phyloP scores from a whole-genome alignment of 768 basidiomycete species.

The Phlebiopsis gigantea region DNA sequence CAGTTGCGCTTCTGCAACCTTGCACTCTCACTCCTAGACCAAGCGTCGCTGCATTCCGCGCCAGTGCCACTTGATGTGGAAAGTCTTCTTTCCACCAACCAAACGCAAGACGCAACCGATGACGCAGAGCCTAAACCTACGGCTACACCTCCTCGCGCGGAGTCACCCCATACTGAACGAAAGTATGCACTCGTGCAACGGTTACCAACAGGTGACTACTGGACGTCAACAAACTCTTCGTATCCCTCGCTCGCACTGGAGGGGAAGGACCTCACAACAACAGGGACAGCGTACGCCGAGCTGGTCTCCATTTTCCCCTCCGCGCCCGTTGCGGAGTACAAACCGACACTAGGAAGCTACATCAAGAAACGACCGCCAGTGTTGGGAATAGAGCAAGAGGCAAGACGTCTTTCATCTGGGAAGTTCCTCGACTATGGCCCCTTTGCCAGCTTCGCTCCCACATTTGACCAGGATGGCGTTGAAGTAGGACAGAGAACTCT shows the following conservation, averaged over 20 bases:
- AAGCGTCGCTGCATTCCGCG: slow-evolving; percentile 49
- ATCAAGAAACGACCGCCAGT: slow-evolving; percentile 17
- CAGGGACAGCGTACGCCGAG: slow-evolving; percentile 65
- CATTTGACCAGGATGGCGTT: slow-evolving; percentile 73
- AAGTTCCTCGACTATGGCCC: slow-evolving; percentile 76
- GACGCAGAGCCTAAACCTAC: slow-evolving; percentile 18
- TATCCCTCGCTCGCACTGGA: slow-evolving; percentile 30
- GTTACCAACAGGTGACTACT: slow-evolving; percentile 72
- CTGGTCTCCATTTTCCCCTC: slow-evolving; percentile 70
- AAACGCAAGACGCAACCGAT: slow-evolving; percentile 20
- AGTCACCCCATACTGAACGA: slow-evolving; percentile 28
- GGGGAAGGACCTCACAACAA: slow-evolving; percentile 38
- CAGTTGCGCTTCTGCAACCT: slow-evolving; percentile 73
- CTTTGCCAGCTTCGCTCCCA: slow-evolving; percentile 71
- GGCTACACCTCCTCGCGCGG: slow-evolving; percentile 24
- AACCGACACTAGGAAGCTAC: slow-evolving; percentile 53
- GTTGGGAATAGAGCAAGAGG: slow-evolving; percentile 37
- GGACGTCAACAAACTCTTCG: slow-evolving; percentile 63
- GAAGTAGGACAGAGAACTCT: slow-evolving; percentile 60
- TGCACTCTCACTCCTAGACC: slow-evolving; percentile 66
- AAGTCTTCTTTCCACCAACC: slow-evolving; percentile 32
- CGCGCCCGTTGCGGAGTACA: slow-evolving; percentile 34
- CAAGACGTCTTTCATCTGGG: slow-evolving; percentile 57
- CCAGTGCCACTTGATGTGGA: slow-evolving; percentile 42
- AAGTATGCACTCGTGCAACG: slow-evolving; percentile 78